These are phyloP conservation scores for Hymenoscyphus fructigenus DNA, from an alignment of 2,329 filamentous ascomycete genomes.

Conservation along the genomic window DNA sequence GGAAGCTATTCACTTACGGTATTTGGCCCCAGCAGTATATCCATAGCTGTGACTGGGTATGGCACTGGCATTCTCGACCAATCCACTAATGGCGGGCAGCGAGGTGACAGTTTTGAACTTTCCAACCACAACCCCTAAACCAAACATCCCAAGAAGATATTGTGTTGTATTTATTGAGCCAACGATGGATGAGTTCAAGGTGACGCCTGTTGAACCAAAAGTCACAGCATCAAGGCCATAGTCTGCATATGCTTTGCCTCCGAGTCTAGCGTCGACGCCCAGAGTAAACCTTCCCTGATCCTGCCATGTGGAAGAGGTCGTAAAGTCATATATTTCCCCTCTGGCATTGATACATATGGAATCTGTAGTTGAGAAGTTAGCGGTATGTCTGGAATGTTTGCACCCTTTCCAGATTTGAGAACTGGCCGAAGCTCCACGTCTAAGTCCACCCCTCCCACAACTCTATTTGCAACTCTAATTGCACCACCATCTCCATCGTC, in stretches of 20 bases:
- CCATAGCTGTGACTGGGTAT: constrained; percentile 74
- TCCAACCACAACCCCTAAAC: constrained; percentile 55
- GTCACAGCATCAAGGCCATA: constrained; percentile 55
- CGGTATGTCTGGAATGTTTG: neutral
- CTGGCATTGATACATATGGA: constrained; percentile 54
- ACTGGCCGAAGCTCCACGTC: neutral
- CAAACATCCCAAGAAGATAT: constrained; percentile 55
- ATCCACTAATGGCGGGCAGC: constrained; percentile 52
- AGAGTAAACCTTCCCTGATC: constrained; percentile 41
- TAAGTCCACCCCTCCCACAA: neutral
- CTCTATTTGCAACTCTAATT: neutral
- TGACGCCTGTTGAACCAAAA: constrained; percentile 34
- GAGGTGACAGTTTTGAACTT: constrained; percentile 51
- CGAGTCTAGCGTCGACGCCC: constrained; percentile 58
- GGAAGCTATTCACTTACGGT: constrained; percentile 49
- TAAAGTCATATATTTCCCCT: constrained; percentile 57
- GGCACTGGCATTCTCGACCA: constrained; percentile 56
- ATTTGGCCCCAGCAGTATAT: constrained; percentile 74
- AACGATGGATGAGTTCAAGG: constrained; percentile 40
- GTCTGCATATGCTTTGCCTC: constrained; percentile 58
- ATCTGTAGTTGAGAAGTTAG: constrained; percentile 37
- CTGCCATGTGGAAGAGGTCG: constrained; percentile 55
- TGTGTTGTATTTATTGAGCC: constrained; percentile 55
- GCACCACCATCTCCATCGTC: neutral
- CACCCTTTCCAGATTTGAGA: neutral